phyloP scores from a whole-genome alignment of 1,284 basidiomycete genomes.

The Xanthoconium separans region DNA sequence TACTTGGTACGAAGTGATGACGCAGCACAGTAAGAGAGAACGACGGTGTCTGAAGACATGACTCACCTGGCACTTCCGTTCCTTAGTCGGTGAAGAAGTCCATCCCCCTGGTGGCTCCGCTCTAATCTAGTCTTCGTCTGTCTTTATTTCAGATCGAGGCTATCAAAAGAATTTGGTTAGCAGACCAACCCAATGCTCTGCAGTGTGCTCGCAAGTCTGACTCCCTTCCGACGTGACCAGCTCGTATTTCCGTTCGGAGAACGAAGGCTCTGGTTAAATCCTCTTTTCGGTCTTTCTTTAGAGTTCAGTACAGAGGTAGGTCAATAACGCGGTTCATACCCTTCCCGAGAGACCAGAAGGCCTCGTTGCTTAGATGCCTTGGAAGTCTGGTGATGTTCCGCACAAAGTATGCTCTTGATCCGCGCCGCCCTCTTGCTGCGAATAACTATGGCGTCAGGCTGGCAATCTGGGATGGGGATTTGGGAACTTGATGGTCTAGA shows the following conservation, averaged over 20 bases:
- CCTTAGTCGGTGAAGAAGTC: too few species aligned
- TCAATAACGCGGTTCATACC: constrained; percentile 54
- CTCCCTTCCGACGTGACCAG: constrained; percentile 7
- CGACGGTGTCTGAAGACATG: too few species aligned
- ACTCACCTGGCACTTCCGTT: too few species aligned
- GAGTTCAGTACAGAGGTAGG: constrained; percentile 57
- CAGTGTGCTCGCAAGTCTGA: constrained; percentile 39
- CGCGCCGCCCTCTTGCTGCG: background rate
- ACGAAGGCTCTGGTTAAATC: constrained; percentile 50
- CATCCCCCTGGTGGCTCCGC: too few species aligned
- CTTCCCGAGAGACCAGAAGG: constrained; percentile 53
- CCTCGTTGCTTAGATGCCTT: constrained; percentile 51
- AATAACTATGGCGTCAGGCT: constrained; percentile 14
- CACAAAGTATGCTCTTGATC: constrained; percentile 33
- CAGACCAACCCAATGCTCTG: too few species aligned
- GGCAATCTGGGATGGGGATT: constrained; percentile 39
- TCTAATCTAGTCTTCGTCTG: too few species aligned
- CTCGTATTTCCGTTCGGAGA: constrained; percentile 39
- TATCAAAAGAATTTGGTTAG: too few species aligned
- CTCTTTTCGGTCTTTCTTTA: constrained; percentile 52
- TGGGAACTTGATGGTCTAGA: constrained; percentile 37
- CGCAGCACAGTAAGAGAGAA: too few species aligned
- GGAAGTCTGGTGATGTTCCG: constrained; percentile 52
- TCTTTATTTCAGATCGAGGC: too few species aligned
- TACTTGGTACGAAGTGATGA: too few species aligned